Evolutionary conservation across 2,329 filamentous ascomycete species (phyloP).

Genomic region (Botrytis aclada): DNA sequence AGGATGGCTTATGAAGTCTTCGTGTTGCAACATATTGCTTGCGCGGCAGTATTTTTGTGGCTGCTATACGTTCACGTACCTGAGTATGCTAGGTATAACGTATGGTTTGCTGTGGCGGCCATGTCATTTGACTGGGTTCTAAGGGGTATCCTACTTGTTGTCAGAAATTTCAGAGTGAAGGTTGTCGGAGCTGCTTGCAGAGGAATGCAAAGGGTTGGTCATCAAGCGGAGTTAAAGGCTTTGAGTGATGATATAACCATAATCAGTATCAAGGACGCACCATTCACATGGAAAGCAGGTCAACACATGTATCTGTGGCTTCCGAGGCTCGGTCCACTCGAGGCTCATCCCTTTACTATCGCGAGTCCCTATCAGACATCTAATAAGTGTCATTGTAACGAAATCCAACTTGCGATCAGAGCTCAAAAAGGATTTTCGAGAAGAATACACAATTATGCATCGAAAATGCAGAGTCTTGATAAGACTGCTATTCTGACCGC

Average conservation of each 20-base stretch:
- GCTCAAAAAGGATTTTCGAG: slow-evolving; percentile 56
- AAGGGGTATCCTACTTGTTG: slow-evolving; percentile 44
- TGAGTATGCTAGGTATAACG: slow-evolving; percentile 53
- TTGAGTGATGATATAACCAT: slow-evolving; percentile 54
- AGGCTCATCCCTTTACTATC: slow-evolving; percentile 61
- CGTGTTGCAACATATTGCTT: slow-evolving; percentile 63
- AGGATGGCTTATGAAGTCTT: slow-evolving; percentile 68
- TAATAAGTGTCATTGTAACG: slow-evolving; percentile 42
- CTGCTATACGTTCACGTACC: slow-evolving; percentile 64
- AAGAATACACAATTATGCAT: slow-evolving; percentile 49
- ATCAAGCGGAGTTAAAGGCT: slow-evolving; percentile 48
- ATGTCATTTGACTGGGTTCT: slow-evolving; percentile 60
- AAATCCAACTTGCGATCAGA: slow-evolving; percentile 58
- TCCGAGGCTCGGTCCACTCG: slow-evolving; percentile 51
- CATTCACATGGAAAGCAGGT: slow-evolving; percentile 57
- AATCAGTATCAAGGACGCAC: slow-evolving; percentile 57
- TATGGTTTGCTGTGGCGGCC: slow-evolving; percentile 64
- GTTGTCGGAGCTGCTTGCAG: slow-evolving; percentile 25
- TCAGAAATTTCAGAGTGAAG: slow-evolving; percentile 51
- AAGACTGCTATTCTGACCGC: slow-evolving; percentile 39
- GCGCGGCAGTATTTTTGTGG: slow-evolving; percentile 60
- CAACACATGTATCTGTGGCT: slow-evolving; percentile 62
- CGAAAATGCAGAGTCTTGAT: slow-evolving; percentile 38
- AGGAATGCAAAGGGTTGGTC: slow-evolving; percentile 46
- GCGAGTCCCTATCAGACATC: slow-evolving; percentile 52